These are phyloP conservation scores for Verticillium albo-atrum DNA, from an alignment of 2,329 filamentous ascomycete species.

Conservation along the genomic window DNA sequence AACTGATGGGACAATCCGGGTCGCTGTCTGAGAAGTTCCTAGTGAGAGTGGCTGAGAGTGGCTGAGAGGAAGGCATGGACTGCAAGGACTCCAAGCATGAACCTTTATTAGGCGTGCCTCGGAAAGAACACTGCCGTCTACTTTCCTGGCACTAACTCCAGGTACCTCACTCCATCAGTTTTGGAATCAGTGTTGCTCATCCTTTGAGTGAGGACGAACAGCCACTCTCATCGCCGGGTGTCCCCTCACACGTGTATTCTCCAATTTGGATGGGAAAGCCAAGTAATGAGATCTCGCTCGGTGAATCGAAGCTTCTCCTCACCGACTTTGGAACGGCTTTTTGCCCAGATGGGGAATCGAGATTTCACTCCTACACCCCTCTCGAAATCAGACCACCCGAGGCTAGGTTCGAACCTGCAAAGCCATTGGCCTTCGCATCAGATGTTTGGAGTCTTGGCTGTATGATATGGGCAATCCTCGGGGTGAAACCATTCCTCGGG, in stretches of 20 bases:
- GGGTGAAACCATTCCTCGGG: constrained; percentile 21
- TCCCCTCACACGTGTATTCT: constrained; percentile 22
- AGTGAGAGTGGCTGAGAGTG: background rate
- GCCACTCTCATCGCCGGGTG: constrained; percentile 12
- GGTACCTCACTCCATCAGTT: too few species aligned
- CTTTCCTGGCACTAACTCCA: too few species aligned
- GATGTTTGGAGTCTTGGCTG: constrained; percentile 36
- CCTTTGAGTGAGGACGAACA: constrained; percentile 8
- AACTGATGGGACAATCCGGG: background rate
- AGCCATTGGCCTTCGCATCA: constrained; percentile 25
- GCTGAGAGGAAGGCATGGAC: too few species aligned
- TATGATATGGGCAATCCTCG: constrained; percentile 28
- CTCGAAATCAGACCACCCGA: constrained; percentile 26
- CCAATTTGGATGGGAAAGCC: constrained; percentile 29
- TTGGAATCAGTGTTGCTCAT: too few species aligned
- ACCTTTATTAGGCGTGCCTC: too few species aligned
- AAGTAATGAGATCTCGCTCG: constrained; percentile 21
- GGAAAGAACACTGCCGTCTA: too few species aligned
- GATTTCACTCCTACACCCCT: constrained; percentile 22
- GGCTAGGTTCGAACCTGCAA: constrained; percentile 25
- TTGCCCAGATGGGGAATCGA: constrained; percentile 13
- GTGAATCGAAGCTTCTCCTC: constrained; percentile 17
- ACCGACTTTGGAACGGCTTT: constrained; percentile 33
- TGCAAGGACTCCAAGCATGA: too few species aligned
- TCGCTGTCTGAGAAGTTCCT: background rate